Base-by-base conservation (phyloP, 164 flowering plant species). In the Brasenia schreberi region DNA sequence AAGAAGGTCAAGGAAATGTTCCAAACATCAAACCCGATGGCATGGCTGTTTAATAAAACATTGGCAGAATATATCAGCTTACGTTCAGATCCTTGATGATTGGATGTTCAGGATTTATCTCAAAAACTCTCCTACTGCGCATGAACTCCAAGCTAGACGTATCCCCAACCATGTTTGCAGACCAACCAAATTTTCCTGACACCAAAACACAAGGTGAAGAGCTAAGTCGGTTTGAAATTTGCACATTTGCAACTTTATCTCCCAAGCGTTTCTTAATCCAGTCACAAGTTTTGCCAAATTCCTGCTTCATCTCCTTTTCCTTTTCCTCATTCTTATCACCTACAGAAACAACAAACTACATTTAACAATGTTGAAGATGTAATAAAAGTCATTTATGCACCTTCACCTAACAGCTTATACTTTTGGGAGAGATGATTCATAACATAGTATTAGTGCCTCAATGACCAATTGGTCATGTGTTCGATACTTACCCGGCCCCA, bases 171-270 rank as follows among this genome's bases (percentile, higher is more conserved):
- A 93, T 93, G 75, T 93, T 93, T 58, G 98, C 97, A 69, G 97
- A 93, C 96, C 96, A 90, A 65, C 98, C 98, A 85, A 93, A 93
- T 79, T 89, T 90, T 62, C 89, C 98, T 74, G 97, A 80, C 7
- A 79, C 98, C 64, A 93, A 87, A 75, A 93, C 92, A 78, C 98
- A 93, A 18, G 98, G 98, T 10, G 98, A 93, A 33, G 94, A 64
- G 74, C 89, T 90, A 63, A 93, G 76, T 14, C 98, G 96, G 61
- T 75, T 85, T n/a, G 98, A 90, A 59, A 93, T 82, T 74, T 89
- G 97, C 42, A 93, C 98, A 74, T 87, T 83, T 64, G 97, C 88
- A 70, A 93, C 97, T 72, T 85, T 90, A 53, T 93, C 94, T 42
- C 94, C 96, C 42, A 93, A 70, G 0, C 77, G 81, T 73, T 87